phyloP scores from a whole-genome alignment of 1,139 yeast genomes.

The Scheffersomyces segobiensis region DNA sequence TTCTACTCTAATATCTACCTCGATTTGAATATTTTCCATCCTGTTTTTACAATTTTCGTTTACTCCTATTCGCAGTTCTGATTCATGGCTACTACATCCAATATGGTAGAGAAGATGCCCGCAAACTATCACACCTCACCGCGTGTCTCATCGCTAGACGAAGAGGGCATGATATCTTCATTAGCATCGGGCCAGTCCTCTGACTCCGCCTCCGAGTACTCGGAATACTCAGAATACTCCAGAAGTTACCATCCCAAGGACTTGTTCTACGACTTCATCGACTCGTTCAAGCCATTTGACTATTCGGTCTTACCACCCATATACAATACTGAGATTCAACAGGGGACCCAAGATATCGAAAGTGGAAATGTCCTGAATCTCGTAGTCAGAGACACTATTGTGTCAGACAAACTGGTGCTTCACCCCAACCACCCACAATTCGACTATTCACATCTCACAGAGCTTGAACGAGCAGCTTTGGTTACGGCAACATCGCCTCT shows the following conservation, averaged over 20 bases:
- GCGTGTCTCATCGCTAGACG: not conserved
- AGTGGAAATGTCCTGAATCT: not conserved
- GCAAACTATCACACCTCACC: not conserved
- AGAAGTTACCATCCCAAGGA: not conserved
- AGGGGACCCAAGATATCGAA: not conserved
- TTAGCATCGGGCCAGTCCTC: not conserved
- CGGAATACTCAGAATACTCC: not conserved
- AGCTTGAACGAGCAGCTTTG: conserved; percentile 33
- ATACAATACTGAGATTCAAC: not conserved
- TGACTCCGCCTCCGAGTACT: not conserved
- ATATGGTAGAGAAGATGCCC: not conserved
- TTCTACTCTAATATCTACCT: no score
- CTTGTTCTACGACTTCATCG: not conserved
- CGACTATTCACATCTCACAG: conserved; percentile 28
- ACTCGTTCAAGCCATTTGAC: not conserved
- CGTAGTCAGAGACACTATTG: not conserved
- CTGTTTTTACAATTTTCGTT: not conserved
- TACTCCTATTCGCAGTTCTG: not conserved
- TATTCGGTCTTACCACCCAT: not conserved
- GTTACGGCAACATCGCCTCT: conserved; percentile 33
- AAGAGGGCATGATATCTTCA: not conserved
- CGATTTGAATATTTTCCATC: not conserved
- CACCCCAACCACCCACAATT: conserved; percentile 27
- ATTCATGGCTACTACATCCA: not conserved
- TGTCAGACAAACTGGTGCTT: not conserved